Evolutionary conservation across 1,139 yeast genomes (phyloP).

Genomic region (Pneumocystis murina): DNA sequence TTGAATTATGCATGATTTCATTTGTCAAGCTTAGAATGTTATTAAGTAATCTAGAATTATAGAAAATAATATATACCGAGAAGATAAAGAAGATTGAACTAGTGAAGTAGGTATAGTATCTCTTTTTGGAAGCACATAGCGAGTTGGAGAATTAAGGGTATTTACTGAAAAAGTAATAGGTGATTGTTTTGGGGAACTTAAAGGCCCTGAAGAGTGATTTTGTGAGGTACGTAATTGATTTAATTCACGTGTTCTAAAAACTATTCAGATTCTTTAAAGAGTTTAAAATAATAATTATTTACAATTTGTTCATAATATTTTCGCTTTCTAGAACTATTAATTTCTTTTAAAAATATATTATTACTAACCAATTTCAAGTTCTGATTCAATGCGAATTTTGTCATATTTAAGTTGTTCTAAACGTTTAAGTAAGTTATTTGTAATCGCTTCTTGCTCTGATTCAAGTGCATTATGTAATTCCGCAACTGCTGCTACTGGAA

Average conservation of each 20-base stretch:
- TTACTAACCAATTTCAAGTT: not conserved
- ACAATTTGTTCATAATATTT: not conserved
- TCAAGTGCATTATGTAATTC: not conserved
- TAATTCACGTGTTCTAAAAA: not conserved
- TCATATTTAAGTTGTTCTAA: not conserved
- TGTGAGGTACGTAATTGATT: not conserved
- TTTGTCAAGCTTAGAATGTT: not conserved
- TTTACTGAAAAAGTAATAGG: not conserved
- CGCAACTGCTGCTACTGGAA: not conserved
- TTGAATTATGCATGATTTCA: not conserved
- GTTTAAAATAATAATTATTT: not conserved
- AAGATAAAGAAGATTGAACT: not conserved
- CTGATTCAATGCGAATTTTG: constrained; percentile 1
- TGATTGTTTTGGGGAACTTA: not conserved
- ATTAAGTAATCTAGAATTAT: not conserved
- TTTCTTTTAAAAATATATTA: not conserved
- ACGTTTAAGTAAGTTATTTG: not conserved
- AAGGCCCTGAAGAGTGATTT: not conserved
- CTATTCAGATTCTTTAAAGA: not conserved
- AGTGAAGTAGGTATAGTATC: not conserved
- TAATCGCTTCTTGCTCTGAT: not conserved
- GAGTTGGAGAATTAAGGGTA: not conserved
- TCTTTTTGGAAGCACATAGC: not conserved
- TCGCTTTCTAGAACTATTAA: not conserved
- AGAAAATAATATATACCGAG: not conserved